phyloP scores from a whole-genome alignment of 2,329 filamentous ascomycete genomes.

The Elsinoe batatas region DNA sequence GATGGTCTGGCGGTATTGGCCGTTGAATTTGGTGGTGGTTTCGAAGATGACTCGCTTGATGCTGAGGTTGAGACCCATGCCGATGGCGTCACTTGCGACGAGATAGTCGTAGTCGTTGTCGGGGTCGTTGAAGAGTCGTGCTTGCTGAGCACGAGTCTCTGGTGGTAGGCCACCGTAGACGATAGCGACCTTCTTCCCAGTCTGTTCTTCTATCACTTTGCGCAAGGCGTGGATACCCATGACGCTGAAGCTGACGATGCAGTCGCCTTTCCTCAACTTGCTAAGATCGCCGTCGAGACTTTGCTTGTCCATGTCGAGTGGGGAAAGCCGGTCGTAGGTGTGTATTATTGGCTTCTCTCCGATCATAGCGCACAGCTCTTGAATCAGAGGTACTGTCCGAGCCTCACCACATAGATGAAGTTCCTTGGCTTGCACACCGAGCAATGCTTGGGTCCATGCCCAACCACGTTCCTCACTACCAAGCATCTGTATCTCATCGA shows the following conservation, averaged over 20 bases:
- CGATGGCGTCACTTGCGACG: slow-evolving; percentile 89
- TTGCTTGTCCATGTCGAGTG: slow-evolving; percentile 54
- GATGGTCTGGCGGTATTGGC: slow-evolving; percentile 47
- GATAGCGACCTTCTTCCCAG: slow-evolving; percentile 73
- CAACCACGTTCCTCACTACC: slow-evolving; percentile 68
- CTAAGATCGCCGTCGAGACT: slow-evolving; percentile 56
- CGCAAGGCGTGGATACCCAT: slow-evolving; percentile 74
- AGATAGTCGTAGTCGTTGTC: slow-evolving; percentile 92
- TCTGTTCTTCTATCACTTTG: slow-evolving; percentile 61
- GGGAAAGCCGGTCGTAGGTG: slow-evolving; percentile 72
- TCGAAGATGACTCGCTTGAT: slow-evolving; percentile 90
- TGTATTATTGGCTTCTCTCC: slow-evolving; percentile 79
- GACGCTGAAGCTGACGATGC: slow-evolving; percentile 77
- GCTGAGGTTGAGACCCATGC: slow-evolving; percentile 88
- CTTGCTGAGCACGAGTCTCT: slow-evolving; percentile 85
- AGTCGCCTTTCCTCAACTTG: slow-evolving; percentile 77
- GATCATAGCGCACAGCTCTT: slow-evolving; percentile 63
- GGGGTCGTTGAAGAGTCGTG: slow-evolving; percentile 86
- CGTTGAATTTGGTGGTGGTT: slow-evolving; percentile 62
- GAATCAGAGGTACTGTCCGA: slow-evolving; percentile 67
- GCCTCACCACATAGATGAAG: slow-evolving; percentile 90
- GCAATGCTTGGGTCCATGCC: slow-evolving; percentile 86
- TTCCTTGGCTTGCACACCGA: slow-evolving; percentile 79
- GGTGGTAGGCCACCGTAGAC: slow-evolving; percentile 88
- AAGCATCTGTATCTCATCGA: slow-evolving; percentile 99